Evolutionary conservation across 1,284 basidiomycete species (phyloP).

Genomic region (Rugosomyces carneus): DNA sequence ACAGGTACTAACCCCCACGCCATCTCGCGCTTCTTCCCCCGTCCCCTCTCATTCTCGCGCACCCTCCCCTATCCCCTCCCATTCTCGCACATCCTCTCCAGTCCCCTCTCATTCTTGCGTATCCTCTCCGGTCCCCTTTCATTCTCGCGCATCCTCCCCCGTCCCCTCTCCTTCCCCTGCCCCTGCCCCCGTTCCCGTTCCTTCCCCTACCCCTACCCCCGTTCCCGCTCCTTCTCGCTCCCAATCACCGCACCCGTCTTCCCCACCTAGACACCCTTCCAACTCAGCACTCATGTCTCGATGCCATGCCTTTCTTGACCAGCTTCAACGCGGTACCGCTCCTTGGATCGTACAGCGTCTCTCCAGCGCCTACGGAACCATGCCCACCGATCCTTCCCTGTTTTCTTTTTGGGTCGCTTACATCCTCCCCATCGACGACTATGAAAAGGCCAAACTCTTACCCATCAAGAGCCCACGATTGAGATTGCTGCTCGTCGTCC

Average conservation of each 20-base stretch:
- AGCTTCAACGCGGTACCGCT: slow-evolving; percentile 76
- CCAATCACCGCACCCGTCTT: slow-evolving; percentile 2
- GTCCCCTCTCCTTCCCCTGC: slow-evolving; percentile 5
- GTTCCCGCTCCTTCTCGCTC: slow-evolving; percentile 12
- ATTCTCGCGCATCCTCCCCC: slow-evolving; percentile 3
- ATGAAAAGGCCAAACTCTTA: slow-evolving; percentile 91
- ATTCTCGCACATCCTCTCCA: slow-evolving; percentile 6
- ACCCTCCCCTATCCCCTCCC: slow-evolving; percentile 11
- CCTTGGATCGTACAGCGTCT: slow-evolving; percentile 90
- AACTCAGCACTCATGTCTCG: slow-evolving; percentile 69
- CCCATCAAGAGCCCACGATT: slow-evolving; percentile 79
- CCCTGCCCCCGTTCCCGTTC: slow-evolving; percentile 11
- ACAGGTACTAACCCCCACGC: too few species aligned
- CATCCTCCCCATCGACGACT: slow-evolving; percentile 91
- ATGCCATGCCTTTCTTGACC: slow-evolving; percentile 77
- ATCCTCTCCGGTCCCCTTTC: not conserved
- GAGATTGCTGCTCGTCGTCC: slow-evolving; percentile 77
- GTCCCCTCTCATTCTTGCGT: too few species aligned
- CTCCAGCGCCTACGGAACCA: slow-evolving; percentile 67
- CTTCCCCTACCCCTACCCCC: too few species aligned
- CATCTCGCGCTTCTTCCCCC: not conserved
- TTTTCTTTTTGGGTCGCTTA: slow-evolving; percentile 92
- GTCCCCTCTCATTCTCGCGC: not conserved
- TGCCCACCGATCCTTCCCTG: slow-evolving; percentile 61
- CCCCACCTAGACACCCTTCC: slow-evolving; percentile 28